Conservation (phyloP, 2,329 filamentous ascomycete genomes). For the Exutisphaerella laricina region DNA sequence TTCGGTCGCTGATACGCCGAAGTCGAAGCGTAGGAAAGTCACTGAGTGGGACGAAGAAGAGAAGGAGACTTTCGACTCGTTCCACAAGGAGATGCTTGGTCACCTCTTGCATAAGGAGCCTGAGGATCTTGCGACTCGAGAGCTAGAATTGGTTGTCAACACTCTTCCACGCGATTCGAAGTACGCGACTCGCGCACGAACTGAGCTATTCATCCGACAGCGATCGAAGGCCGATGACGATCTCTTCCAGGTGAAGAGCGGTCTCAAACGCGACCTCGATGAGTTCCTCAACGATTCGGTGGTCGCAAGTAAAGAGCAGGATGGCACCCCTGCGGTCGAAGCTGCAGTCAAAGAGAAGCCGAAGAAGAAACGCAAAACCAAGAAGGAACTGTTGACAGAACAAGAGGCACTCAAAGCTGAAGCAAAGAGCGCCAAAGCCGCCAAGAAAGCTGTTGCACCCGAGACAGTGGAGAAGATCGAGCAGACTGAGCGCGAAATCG, state of each 20-base stretch:
- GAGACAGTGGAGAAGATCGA: constrained; percentile 35
- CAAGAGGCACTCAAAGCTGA: constrained; percentile 52
- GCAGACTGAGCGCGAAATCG: constrained; percentile 40
- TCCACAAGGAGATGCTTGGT: constrained; percentile 43
- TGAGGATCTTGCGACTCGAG: constrained; percentile 62
- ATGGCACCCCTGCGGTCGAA: constrained; percentile 22
- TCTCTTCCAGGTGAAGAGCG: constrained; percentile 60
- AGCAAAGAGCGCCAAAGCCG: constrained; percentile 28
- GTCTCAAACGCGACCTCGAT: constrained; percentile 43
- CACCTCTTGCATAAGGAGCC: constrained; percentile 55
- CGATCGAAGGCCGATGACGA: constrained; percentile 80
- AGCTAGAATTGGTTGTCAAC: constrained; percentile 51
- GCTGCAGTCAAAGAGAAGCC: constrained; percentile 38
- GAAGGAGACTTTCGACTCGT: constrained; percentile 43
- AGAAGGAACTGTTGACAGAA: constrained; percentile 70
- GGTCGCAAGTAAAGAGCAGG: constrained; percentile 18
- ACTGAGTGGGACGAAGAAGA: constrained; percentile 42
- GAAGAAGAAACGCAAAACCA: constrained; percentile 63
- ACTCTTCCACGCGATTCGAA: constrained; percentile 52
- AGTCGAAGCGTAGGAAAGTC: constrained; percentile 43
- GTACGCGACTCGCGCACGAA: constrained; percentile 70
- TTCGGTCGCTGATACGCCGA: constrained; percentile 38
- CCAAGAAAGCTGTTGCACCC: constrained; percentile 29
- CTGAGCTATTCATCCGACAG: constrained; percentile 66
- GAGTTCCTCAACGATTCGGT: constrained; percentile 22